Evolutionary conservation across 345 rosid species (phyloP).

Genomic region (Aegle marmelos): DNA sequence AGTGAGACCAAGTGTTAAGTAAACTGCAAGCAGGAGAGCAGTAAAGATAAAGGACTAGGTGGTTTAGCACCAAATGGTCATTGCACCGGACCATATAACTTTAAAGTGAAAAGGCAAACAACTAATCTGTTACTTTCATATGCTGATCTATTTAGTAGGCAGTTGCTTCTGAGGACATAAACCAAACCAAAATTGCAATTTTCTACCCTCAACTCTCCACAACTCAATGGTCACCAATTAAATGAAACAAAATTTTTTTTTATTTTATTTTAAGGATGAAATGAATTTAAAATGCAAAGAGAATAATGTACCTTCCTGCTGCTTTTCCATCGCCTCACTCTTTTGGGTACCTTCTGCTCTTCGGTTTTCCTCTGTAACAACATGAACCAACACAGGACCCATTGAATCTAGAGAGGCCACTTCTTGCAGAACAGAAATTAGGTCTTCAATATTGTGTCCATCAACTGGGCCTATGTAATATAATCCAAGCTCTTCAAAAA

Average conservation of each 20-base stretch:
- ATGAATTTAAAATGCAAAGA: not conserved
- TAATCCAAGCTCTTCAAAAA: slow-evolving; percentile 90
- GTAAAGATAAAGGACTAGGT: not conserved
- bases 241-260: not conserved
- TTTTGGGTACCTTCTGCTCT: slow-evolving; percentile 25
- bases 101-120: slow-evolving; percentile 4
- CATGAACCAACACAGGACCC: slow-evolving; percentile 96
- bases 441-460: slow-evolving; percentile 86
- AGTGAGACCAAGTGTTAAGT: not conserved
- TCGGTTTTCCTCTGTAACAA: slow-evolving; percentile 70
- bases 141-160: slow-evolving; percentile 1
- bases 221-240: not conserved
- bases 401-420: slow-evolving; percentile 75
- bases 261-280: no score
- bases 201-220: not conserved
- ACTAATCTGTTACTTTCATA: not conserved
- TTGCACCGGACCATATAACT: not conserved
- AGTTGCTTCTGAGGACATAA: not conserved
- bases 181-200: not conserved
- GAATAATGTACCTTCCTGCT: slow-evolving; percentile 37
- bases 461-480: slow-evolving; percentile 94
- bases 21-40: slow-evolving; percentile 5
- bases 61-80: slow-evolving; percentile 4
- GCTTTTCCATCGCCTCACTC: slow-evolving; percentile 27
- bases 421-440: slow-evolving; percentile 72